Evolutionary conservation across 768 basidiomycete species (phyloP).

Genomic region (Kondoa subrosea): DNA sequence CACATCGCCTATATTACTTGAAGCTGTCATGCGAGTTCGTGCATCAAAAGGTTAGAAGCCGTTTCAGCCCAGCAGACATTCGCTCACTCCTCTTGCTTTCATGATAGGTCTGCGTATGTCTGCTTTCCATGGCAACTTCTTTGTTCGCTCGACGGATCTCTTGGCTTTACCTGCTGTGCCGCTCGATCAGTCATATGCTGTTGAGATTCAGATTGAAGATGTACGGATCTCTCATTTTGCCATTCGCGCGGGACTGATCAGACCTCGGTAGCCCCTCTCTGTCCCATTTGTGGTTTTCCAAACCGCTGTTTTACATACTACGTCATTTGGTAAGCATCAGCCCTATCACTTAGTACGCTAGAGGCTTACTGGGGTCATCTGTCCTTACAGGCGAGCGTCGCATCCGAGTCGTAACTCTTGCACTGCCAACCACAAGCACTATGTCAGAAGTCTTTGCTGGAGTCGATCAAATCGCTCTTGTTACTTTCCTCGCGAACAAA

Average conservation of each 20-base stretch:
- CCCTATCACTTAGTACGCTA: background rate
- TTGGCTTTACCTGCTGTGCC: constrained; percentile 94
- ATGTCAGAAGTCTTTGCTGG: constrained; percentile 79
- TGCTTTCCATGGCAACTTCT: constrained; percentile 97
- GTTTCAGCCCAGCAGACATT: background rate
- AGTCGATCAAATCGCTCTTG: constrained; percentile 72
- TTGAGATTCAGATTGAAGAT: constrained; percentile 91
- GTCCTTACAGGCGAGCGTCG: constrained; percentile 50
- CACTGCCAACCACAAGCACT: constrained; percentile 70
- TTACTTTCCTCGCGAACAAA: constrained; percentile 72
- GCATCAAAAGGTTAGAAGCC: constrained; percentile 51
- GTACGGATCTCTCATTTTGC: background rate
- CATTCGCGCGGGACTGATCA: background rate
- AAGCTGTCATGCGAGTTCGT: constrained; percentile 93
- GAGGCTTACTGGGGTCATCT: background rate
- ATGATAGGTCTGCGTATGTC: constrained; percentile 65
- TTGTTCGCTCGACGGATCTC: constrained; percentile 89
- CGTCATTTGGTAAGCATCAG: constrained; percentile 52
- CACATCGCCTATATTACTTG: constrained; percentile 84
- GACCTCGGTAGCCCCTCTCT: constrained; percentile 43
- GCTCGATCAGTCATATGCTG: constrained; percentile 83
- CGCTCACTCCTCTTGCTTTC: constrained; percentile 26
- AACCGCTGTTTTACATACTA: constrained; percentile 84
- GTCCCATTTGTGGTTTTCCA: constrained; percentile 84
- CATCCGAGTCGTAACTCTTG: constrained; percentile 74